These are phyloP conservation scores for Urtica urens DNA, from an alignment of 306 rosid genomes.

Conservation along the genomic window DNA sequence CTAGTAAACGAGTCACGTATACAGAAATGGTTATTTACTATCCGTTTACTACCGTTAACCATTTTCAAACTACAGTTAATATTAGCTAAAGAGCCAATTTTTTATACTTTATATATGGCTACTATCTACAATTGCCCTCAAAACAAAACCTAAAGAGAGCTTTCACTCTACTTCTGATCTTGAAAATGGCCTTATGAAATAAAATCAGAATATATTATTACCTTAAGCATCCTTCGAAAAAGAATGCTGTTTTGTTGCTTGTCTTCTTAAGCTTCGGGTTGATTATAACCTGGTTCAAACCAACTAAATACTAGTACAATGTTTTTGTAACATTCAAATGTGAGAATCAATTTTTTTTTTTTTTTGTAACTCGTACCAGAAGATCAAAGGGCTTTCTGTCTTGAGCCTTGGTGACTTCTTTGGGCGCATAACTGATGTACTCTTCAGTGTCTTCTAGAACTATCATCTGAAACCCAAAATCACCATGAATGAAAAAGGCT, in stretches of 20 bases:
- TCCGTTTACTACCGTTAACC: too few relatives aligned
- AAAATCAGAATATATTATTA: too few relatives aligned
- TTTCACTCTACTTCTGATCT: too few relatives aligned
- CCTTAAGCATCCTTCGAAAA: slow-evolving; percentile 97
- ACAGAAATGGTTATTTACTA: too few relatives aligned
- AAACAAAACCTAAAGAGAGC: too few relatives aligned
- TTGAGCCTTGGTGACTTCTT: slow-evolving; percentile 64
- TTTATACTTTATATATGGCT: too few relatives aligned
- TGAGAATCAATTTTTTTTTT: neutral
- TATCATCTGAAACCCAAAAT: slow-evolving; percentile 47
- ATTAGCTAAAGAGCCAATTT: too few relatives aligned
- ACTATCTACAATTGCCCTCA: too few relatives aligned
- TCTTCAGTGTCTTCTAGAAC: slow-evolving; percentile 83
- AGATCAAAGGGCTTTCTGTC: slow-evolving; percentile 85
- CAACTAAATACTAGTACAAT: slow-evolving; percentile 17
- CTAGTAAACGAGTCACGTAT: too few relatives aligned
- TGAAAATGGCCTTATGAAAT: too few relatives aligned
- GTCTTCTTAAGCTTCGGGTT: slow-evolving; percentile 71
- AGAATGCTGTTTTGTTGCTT: slow-evolving; percentile 66
- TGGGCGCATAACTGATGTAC: slow-evolving; percentile 59
- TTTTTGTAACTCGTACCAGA: slow-evolving; percentile 46
- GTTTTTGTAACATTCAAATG: neutral
- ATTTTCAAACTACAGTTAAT: too few relatives aligned
- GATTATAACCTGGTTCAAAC: slow-evolving; percentile 65
- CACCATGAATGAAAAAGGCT: too few relatives aligned